Evolutionary conservation across 2,329 filamentous ascomycete genomes (phyloP).

Genomic region (Aspergillus proliferans): DNA sequence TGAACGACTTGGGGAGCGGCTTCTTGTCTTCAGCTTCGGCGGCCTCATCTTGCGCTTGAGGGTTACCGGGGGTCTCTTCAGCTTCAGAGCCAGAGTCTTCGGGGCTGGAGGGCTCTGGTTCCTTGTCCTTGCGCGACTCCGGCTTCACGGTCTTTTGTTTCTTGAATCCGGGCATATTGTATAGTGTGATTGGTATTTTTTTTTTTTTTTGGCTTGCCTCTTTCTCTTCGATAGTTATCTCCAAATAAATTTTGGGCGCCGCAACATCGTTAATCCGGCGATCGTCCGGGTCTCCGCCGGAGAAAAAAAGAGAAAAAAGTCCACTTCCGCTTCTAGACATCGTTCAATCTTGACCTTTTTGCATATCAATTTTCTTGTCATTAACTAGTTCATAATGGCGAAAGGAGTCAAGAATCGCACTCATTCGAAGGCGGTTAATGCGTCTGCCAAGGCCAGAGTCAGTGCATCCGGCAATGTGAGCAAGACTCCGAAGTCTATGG

Average conservation of each 20-base stretch:
- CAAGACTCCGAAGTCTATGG: conserved; percentile 88
- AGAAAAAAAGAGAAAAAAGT: conserved; percentile 32
- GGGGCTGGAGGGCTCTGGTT: conserved; percentile 18
- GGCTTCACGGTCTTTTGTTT: conserved; percentile 34
- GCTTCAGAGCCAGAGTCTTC: conserved; percentile 8
- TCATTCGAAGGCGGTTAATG: conserved; percentile 63
- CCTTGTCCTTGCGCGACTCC: conserved; percentile 14
- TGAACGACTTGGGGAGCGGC: conserved; percentile 41
- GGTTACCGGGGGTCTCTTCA: conserved; percentile 4
- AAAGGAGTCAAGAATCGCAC: conserved; percentile 85
- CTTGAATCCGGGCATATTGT: conserved; percentile 34
- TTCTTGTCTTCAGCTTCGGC: conserved; percentile 4
- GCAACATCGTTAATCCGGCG: conserved; percentile 33
- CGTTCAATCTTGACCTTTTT: conserved; percentile 5
- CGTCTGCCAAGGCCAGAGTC: conserved; percentile 45
- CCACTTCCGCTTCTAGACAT: conserved; percentile 9
- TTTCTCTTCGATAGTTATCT: conserved; percentile 4
- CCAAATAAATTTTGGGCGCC: conserved; percentile 26
- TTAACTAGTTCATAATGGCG: conserved; percentile 54
- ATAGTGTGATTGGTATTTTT: conserved; percentile 3
- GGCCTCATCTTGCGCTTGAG: conserved; percentile 1
- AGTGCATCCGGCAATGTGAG: conserved; percentile 55
- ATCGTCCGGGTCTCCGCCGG: conserved; percentile 19
- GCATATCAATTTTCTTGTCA: conserved; percentile 3
- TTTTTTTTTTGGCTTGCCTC: not conserved